Conservation (phyloP, 495 filamentous ascomycete species). For the Lasiosphaeria hispida region DNA sequence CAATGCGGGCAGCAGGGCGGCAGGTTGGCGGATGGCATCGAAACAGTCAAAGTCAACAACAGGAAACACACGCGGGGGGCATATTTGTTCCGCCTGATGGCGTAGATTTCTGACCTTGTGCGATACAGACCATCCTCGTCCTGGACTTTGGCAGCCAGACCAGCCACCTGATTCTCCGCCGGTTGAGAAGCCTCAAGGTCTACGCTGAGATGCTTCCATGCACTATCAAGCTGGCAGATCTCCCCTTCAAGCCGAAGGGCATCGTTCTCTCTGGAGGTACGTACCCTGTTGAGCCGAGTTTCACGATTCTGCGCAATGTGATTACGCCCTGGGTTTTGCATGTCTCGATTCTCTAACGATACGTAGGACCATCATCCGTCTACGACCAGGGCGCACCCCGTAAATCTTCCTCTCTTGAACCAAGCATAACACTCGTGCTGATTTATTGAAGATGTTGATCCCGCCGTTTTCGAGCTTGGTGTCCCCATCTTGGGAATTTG, state of each 20-base stretch:
- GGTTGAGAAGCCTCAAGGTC: constrained; percentile 58
- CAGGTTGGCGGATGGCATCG: too few species aligned
- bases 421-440: constrained; percentile 5
- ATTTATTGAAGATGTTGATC: constrained; percentile 55
- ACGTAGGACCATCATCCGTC: constrained; percentile 30
- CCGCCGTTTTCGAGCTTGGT: constrained; percentile 72
- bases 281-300: background rate
- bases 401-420: constrained; percentile 12
- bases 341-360: background rate
- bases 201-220: constrained; percentile 93
- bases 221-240: constrained; percentile 77
- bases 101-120: background rate
- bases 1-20: too few species aligned
- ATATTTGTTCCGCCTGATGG: background rate
- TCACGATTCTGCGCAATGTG: background rate
- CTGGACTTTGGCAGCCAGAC: constrained; percentile 19
- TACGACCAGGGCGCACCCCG: constrained; percentile 72
- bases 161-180: constrained; percentile 14
- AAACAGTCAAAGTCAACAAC: background rate
- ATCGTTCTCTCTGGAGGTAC: constrained; percentile 71
- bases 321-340: background rate
- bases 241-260: constrained; percentile 79
- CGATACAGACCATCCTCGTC: constrained; percentile 18
- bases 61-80: background rate
- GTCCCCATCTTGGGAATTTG: constrained; percentile 58